phyloP scores from a whole-genome alignment of 768 basidiomycete species.

The Kwoniella europaea region DNA sequence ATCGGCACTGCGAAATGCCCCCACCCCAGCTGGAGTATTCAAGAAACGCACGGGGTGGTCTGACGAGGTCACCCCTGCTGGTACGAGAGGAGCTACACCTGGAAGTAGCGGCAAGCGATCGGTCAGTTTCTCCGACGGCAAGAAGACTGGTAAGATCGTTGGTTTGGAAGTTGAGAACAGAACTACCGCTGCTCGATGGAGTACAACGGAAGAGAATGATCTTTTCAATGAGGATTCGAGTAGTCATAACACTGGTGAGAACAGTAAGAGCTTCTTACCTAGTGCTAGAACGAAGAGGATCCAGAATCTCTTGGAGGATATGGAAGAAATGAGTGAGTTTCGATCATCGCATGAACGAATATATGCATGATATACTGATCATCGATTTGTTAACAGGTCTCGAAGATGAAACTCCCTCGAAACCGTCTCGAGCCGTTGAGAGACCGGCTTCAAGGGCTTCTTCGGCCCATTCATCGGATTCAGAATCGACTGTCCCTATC shows the following conservation, averaged over 20 bases:
- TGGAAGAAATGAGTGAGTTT: slow-evolving; percentile 72
- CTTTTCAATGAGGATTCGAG: slow-evolving; percentile 30
- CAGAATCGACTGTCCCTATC: slow-evolving; percentile 47
- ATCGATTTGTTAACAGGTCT: slow-evolving; percentile 23
- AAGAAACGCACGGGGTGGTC: slow-evolving; percentile 47
- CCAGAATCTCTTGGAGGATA: slow-evolving; percentile 74
- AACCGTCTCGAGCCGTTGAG: slow-evolving; percentile 30
- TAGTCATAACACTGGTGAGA: slow-evolving; percentile 12
- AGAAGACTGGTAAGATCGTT: slow-evolving; percentile 79
- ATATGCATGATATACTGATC: not conserved
- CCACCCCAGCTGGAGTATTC: slow-evolving; percentile 37
- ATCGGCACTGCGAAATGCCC: slow-evolving; percentile 47
- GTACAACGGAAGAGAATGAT: slow-evolving; percentile 23
- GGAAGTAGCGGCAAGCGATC: slow-evolving; percentile 46
- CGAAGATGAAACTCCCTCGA: slow-evolving; percentile 56
- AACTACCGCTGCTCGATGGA: slow-evolving; percentile 18
- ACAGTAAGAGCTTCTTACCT: slow-evolving; percentile 36
- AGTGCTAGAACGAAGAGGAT: slow-evolving; percentile 81
- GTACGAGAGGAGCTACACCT: slow-evolving; percentile 25
- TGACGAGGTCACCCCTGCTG: slow-evolving; percentile 38
- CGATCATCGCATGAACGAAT: too few species aligned
- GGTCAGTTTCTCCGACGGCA: slow-evolving; percentile 97
- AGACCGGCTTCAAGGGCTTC: slow-evolving; percentile 21
- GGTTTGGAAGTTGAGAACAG: slow-evolving; percentile 17
- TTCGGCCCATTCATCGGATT: slow-evolving; percentile 26